Base-by-base conservation (phyloP, 2,329 filamentous ascomycete genomes). In the Botryotinia globosa region DNA sequence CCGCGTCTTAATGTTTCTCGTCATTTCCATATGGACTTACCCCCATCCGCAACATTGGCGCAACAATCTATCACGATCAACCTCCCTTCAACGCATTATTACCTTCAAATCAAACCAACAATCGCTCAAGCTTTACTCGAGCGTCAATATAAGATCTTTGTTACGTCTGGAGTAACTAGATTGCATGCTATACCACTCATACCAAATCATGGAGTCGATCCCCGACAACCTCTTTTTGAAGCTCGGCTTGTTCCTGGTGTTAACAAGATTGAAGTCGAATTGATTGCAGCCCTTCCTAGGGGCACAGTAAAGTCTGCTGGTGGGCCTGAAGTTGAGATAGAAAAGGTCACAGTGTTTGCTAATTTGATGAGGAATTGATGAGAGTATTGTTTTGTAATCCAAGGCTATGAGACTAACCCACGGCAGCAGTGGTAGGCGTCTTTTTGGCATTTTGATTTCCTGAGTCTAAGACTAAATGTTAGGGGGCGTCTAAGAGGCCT, bases 251-350 rank as follows among this genome's bases (percentile, higher is more conserved):
- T 88, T 39, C 87, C 88, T 2, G 94, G 93, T 10, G 86, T 94
- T 68, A 97, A 96, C 77, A 87, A 90, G 63, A 87, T 97, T 68
- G 91, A 94, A 77, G 86, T 97, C 12, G 92, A 95, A 78, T 85
- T 95, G 73, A 88, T 94, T 75, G 92, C 92, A 1, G 90, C 90
- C 10, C 86, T 93, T 61, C 88, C 87, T 1, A 88, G 85, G 77
- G 87, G 85, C 32, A 84, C 88, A 44, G 78, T 81, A 78, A 88
- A 86, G 74, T 82, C 86, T 54, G 83, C 85, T 0, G 86, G 86
- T 39, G 90, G 88, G 0, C 84, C 89, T 16, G 88, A 90, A 74
- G 87, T 91, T 51, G 93, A 96, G 80, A 84, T 94, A 75, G 94
- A 98, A 83, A 91, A 91, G 77, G 86, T 94, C 73, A 93, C 89